phyloP scores from a whole-genome alignment of 371 early-diverging fungal species.

The Dinochytrium kinnereticum region DNA sequence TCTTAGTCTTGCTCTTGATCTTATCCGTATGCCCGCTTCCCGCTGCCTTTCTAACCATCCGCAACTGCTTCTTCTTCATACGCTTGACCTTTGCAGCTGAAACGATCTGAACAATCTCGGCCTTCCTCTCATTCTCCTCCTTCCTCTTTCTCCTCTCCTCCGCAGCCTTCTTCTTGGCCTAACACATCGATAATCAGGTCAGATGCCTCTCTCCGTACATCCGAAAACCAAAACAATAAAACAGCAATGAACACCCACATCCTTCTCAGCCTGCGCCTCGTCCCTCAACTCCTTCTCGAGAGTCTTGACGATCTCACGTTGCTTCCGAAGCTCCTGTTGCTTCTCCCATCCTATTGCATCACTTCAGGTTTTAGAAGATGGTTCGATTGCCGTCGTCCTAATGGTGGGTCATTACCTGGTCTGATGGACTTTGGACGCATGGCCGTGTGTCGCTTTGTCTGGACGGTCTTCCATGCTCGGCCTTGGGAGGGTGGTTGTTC shows the following conservation, averaged over 20 bases:
- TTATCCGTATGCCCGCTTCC: constrained; percentile 29
- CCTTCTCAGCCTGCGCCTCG: constrained; percentile 33
- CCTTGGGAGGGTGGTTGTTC: constrained; percentile 36
- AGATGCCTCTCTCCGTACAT: too few relatives aligned
- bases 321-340: constrained; percentile 44
- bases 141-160: constrained; percentile 45
- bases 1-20: constrained; percentile 4
- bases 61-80: constrained; percentile 56
- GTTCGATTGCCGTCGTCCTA: too few relatives aligned
- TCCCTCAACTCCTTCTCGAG: constrained; percentile 47
- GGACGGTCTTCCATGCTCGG: constrained; percentile 46
- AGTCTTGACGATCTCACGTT: constrained; percentile 43
- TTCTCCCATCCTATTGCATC: constrained; percentile 44
- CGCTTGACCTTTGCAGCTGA: constrained; percentile 53
- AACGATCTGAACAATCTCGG: constrained; percentile 50
- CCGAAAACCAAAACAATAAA: too few relatives aligned
- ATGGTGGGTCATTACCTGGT: constrained; percentile 27
- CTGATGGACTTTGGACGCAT: constrained; percentile 39
- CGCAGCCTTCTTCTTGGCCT: constrained; percentile 33
- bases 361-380: background rate
- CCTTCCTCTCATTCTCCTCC: constrained; percentile 47
- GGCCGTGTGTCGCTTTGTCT: constrained; percentile 35
- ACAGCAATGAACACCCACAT: too few relatives aligned
- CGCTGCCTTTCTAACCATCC: constrained; percentile 40
- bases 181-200: background rate